A percentile compares a stretch with the other conserved stretches of the same genome.
Evolutionary conservation across 208 protist genomes (phyloP).

Genomic region (Leishmania mexicana): DNA sequence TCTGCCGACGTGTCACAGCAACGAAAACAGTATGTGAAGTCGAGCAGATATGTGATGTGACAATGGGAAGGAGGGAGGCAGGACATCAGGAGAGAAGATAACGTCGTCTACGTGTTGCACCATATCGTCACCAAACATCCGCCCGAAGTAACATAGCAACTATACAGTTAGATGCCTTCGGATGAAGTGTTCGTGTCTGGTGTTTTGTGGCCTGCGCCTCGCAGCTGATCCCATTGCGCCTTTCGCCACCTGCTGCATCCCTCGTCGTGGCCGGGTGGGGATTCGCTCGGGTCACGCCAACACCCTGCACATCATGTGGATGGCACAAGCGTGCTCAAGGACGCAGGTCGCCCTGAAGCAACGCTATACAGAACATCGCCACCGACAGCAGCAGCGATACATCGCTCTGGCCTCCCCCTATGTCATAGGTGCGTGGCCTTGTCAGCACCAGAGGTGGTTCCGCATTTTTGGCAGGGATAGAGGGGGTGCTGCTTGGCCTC

Average conservation of each 20-base stretch:
- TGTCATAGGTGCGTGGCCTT: background rate
- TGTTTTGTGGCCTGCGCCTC: background rate
- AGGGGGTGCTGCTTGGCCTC: background rate
- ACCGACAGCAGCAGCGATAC: background rate
- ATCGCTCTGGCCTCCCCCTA: background rate
- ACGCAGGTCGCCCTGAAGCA: background rate
- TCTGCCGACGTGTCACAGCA: background rate
- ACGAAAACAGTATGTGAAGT: background rate
- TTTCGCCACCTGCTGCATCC: background rate
- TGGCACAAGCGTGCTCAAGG: background rate
- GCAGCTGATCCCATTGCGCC: background rate
- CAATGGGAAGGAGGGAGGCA: background rate
- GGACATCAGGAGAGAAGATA: background rate
- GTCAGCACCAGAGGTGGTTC: background rate
- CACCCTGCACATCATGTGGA: background rate
- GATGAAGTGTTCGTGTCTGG: background rate
- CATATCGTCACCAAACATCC: background rate
- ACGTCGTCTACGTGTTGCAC: background rate
- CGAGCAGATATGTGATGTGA: background rate
- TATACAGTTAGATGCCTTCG: background rate
- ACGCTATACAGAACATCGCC: background rate
- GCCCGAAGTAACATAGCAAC: background rate
- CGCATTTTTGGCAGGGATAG: background rate
- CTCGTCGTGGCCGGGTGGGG: background rate
- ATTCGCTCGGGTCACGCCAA: background rate